Base-by-base conservation (phyloP, 306 rosid genomes). In the Prunus salicina region DNA sequence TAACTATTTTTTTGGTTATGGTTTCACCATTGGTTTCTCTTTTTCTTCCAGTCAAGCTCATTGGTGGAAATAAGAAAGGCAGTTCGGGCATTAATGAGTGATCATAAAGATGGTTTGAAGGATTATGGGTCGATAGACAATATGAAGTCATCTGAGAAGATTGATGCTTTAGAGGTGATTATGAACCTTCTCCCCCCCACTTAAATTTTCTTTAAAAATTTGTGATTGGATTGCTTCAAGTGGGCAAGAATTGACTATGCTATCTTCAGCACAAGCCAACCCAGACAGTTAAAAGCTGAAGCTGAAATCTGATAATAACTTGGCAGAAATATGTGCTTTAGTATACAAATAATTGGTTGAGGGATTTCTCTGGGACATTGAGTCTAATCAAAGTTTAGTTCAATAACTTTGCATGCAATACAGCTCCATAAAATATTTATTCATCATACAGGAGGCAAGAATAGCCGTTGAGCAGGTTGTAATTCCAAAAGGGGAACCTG, bases 151-250 rank as follows among this genome's bases (percentile, higher is more conserved):
- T 83, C 90, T 4, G 97, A 90, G 89, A 90, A 83, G 83, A 83
- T 77, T 69, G 97, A 95, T 84, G 97, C 99, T 45, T 80, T 92
- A 77, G 97, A 95, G 97, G 97, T 92, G 89, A 86, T 58, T 50
- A 69, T 58, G 41, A 68, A 79, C 63, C 74, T 76, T 75, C 11
- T 52, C 18, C 41, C 45, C 16, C n/a, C 10, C 22, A 76, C 15
- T 67, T 58, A 32, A 27, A 11, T 41, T 12, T 25, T 10, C 30
- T 10, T 16, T 53, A 24, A 28, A 11, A 14, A 6, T 50, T 20
- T 77, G 24, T 46, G 18, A 49, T 67, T 60, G 15, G 25, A 53
- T 34, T 41, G 18, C 50, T 24, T 66, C 4, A 12, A 55, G 24
- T 18, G 46, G 45, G 62, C 38, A 52, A 45, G 61, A 50, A 3